Conservation (phyloP, 2,329 filamentous ascomycete species). For the Thermomyces lanuginosus region DNA sequence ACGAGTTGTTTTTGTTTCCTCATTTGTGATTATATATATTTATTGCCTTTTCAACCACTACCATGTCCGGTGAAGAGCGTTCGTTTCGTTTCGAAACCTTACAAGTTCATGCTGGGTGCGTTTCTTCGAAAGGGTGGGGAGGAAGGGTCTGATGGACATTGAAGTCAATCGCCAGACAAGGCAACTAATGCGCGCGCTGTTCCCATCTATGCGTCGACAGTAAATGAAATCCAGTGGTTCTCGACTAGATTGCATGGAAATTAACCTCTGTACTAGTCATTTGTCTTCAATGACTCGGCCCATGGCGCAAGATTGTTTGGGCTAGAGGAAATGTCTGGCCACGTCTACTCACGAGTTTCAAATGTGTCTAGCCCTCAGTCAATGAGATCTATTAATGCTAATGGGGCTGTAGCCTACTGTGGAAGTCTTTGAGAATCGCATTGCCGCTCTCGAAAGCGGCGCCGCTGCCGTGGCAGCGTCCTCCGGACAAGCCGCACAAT, state of each 20-base stretch:
- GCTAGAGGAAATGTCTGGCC: constrained; percentile 91
- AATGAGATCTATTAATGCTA: too few relatives aligned
- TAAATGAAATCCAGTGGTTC: constrained; percentile 22
- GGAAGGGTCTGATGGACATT: constrained; percentile 5
- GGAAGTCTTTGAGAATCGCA: constrained; percentile 20
- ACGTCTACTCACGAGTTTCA: constrained; percentile 95
- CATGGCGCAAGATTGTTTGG: constrained; percentile 90
- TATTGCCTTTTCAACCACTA: too few relatives aligned
- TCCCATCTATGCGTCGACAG: constrained; percentile 88
- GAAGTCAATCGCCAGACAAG: constrained; percentile 54
- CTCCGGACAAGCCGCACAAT: constrained; percentile 66
- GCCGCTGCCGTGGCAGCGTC: constrained; percentile 55
- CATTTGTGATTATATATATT: too few relatives aligned
- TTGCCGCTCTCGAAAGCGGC: constrained; percentile 24
- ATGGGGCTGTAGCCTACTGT: too few relatives aligned
- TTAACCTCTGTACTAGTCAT: constrained; percentile 45
- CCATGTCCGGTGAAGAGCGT: too few relatives aligned
- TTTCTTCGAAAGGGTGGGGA: constrained; percentile 6
- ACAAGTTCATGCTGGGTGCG: constrained; percentile 69
- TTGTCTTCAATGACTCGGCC: constrained; percentile 84
- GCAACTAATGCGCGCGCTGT: constrained; percentile 77
- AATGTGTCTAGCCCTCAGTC: too few relatives aligned
- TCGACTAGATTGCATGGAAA: too few relatives aligned
- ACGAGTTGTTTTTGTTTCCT: too few relatives aligned
- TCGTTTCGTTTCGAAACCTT: constrained; percentile 77